A percentile compares a stretch with the other conserved stretches of the same genome.
phyloP scores from a whole-genome alignment of 495 filamentous ascomycete genomes.

The Massariosphaeria phaeospora region DNA sequence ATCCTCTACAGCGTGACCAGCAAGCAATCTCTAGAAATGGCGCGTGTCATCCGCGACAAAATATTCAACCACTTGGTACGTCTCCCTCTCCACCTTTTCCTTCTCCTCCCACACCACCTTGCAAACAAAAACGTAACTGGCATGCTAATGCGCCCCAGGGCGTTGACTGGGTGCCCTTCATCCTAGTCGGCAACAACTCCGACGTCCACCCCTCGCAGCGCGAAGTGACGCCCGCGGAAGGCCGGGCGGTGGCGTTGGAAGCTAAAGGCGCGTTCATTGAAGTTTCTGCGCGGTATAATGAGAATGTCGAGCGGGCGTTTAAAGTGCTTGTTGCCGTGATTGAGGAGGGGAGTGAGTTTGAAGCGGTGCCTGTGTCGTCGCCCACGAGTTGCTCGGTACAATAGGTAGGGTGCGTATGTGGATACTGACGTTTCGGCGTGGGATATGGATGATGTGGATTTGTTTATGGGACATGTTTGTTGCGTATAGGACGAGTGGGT shows the following conservation, averaged over 20 bases:
- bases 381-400: too few relatives aligned
- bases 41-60: conserved; percentile 90
- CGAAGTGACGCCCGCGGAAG: conserved; percentile 81
- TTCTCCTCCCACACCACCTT: too few relatives aligned
- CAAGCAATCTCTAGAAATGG: conserved; percentile 93
- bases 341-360: too few relatives aligned
- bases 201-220: conserved; percentile 90
- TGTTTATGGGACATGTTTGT: too few relatives aligned
- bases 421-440: too few relatives aligned
- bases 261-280: conserved; percentile 92
- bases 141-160: conserved; percentile 53
- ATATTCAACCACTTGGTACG: conserved; percentile 91
- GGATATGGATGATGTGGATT: too few relatives aligned
- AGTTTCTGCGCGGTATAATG: conserved; percentile 85
- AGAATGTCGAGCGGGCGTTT: conserved; percentile 89
- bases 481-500: too few relatives aligned
- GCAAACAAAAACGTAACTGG: conserved; percentile 1
- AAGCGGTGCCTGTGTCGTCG: too few relatives aligned
- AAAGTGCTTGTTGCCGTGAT: conserved; percentile 92
- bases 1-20: conserved; percentile 96
- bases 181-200: conserved; percentile 94
- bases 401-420: too few relatives aligned
- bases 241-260: conserved; percentile 73
- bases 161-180: conserved; percentile 83
- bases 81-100: too few relatives aligned